Evolutionary conservation across 768 basidiomycete genomes (phyloP), one percentile per base, ranked within the genome.

Genomic region (Cubamyces lactineus): DNA sequence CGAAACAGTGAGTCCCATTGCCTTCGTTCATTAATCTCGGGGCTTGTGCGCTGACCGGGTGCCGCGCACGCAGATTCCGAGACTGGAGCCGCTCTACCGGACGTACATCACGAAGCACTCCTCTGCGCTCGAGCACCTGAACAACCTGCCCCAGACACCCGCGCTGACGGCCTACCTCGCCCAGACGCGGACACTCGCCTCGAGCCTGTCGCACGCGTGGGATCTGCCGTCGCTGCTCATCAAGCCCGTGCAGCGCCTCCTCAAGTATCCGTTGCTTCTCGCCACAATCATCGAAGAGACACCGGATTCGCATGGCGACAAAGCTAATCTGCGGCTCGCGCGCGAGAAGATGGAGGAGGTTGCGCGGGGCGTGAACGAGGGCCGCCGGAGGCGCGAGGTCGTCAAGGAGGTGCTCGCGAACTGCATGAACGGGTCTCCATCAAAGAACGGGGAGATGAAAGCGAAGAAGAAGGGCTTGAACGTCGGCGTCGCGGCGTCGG

Each of bases 181-280:
- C 11, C 84, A 86, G 39, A 90, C 89, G 17, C 83, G 84, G 61
- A 80, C 78, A 12, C 79, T 89, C 40, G 88, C 91, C 1, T 83
- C 86, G 1, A 82, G 84, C 23, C 81, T 91, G 13, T 91, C 92
- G 0, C 88, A 93, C 69, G 91, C 94, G 2, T 95, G 94, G 89
- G 96, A 99, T 72, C 85, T 99, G 26, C 82, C 92, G 5, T 94
- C 94, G 0, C 84, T 98, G 41, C 88, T 99, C 62, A 98, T 99
- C 75, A 98, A 98, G 75, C 97, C 97, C 38, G 94, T 99, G 3
- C 97, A 98, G 71, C 87, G 96, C 16, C 82, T 98, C 57, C 86
- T 98, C 65, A 98, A 98, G 72, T 99, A 99, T 71, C 86, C 92
- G 0, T 83, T 98, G 9, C 83, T 99, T 28, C 84, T 99, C 38